Evolutionary conservation across 805 yeast genomes (phyloP), one percentile per base, ranked within the genome.

Genomic region (Clavispora vitiphila): DNA sequence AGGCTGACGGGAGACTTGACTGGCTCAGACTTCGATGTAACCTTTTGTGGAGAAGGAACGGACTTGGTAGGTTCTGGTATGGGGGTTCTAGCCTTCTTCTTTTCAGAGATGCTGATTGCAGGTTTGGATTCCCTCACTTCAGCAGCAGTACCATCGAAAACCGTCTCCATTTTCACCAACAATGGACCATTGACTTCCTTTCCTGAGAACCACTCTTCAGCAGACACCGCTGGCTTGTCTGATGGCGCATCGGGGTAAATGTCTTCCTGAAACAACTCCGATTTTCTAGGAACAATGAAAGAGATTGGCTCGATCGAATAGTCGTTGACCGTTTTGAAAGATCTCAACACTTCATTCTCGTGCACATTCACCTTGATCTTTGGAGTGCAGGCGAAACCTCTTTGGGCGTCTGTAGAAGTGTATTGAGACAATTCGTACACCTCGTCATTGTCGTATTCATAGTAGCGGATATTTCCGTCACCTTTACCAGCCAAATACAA

Each of bases 401-500:
- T 84, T 72, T 93, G 99, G 2, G 99, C 93, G 25, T 87, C 95
- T 2, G 81, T 77, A 3, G 97, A 88, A 46, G 82, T 81, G 62
- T 77, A 93, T 61, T 91, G 96, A n/a, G 96, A 86, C 45, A 93
- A 67, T 53, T 85, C 87, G 64, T 73, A 81, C 42, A 93, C 72
- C 55, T 81, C 84, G 56, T 91, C 97, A 55, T 86, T 79, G 47
- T 81, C 88, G 62, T 77, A 88, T 69, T 93, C 99, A 59, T 71
- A 93, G 67, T 91, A 91, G 57, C 96, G 86, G 56, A 93, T 87
- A 62, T 91, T 93, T 55, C 98, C 98, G 63, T 93, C 99, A 62
- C 97, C 97, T 64, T 93, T 91, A 53, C 99, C 99, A 24, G 96
- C 98, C 47, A 93, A 69, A 58, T 84, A 93, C 45, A 93, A 72